Evolutionary conservation across 164 flowering plant species (phyloP).

Genomic region (Saururus chinensis): DNA sequence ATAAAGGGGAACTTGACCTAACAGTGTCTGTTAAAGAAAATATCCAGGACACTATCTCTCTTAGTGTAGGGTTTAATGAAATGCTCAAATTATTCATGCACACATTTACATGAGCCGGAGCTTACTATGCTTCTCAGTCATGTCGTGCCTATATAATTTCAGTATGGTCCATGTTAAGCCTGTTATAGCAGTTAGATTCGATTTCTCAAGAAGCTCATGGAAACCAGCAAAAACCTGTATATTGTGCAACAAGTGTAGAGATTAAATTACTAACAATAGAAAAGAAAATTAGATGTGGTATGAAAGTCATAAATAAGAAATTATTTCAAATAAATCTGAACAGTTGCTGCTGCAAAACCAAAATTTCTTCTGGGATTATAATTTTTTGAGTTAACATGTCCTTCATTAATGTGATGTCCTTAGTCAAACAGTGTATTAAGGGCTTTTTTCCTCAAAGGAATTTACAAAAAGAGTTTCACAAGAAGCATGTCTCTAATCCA

Average conservation of each 20-base stretch:
- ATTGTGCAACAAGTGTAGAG: background rate
- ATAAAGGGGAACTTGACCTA: background rate
- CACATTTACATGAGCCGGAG: slow-evolving; percentile 57
- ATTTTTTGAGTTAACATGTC: too few species aligned
- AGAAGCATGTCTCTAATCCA: background rate
- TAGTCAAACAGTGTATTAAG: too few species aligned
- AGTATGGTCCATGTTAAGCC: slow-evolving; percentile 58
- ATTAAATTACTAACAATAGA: too few species aligned
- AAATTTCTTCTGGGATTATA: slow-evolving; percentile 12
- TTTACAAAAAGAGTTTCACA: too few species aligned
- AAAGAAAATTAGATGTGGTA: too few species aligned
- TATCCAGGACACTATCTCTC: slow-evolving; percentile 1
- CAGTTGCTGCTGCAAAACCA: slow-evolving; percentile 73
- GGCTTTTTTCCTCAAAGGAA: too few species aligned
- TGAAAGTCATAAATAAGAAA: background rate
- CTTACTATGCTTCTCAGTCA: slow-evolving; percentile 36
- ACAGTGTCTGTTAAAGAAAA: slow-evolving; percentile 1
- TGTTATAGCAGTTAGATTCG: slow-evolving; percentile 33
- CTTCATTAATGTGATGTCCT: too few species aligned
- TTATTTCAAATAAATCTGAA: slow-evolving; percentile 34
- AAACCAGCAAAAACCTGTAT: slow-evolving; percentile 56
- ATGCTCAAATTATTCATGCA: slow-evolving; percentile 81
- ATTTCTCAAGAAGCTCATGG: slow-evolving; percentile 37
- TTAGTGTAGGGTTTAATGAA: slow-evolving; percentile 31
- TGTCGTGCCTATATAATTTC: slow-evolving; percentile 27